Evolutionary conservation across 169 alveolate genomes (phyloP).

Genomic region (Blepharisma undulans): DNA sequence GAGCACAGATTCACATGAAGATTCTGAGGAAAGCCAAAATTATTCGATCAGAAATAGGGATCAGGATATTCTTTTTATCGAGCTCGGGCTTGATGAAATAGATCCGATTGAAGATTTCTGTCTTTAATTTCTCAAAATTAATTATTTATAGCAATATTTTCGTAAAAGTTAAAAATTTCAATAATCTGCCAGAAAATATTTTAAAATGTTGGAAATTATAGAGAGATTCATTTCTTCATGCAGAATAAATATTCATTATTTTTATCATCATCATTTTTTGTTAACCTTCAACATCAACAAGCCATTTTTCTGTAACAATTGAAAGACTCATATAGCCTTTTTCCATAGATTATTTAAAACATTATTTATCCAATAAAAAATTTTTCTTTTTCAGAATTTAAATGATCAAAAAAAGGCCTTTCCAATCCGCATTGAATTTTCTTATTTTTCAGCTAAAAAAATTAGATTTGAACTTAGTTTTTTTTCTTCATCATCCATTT

Average conservation of each 20-base stretch:
- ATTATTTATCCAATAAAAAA: not conserved
- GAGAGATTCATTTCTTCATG: too few species aligned
- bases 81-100: not conserved
- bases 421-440: not conserved
- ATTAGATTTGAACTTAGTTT: not conserved
- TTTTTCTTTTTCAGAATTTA: not conserved
- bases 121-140: not conserved
- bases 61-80: not conserved
- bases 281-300: not conserved
- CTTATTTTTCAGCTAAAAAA: not conserved
- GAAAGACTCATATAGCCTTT: not conserved
- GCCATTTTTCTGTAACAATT: not conserved
- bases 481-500: not conserved
- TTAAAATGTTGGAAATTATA: too few species aligned
- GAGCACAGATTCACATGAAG: not conserved
- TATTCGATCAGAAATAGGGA: not conserved
- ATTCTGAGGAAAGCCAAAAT: not conserved
- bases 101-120: not conserved
- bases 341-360: too few species aligned
- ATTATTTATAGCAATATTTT: not conserved
- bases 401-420: not conserved
- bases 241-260: not conserved
- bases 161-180: not conserved
- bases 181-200: not conserved
- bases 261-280: not conserved